phyloP scores from a whole-genome alignment of 2,329 filamentous ascomycete species.

The Talaromyces funiculosus region DNA sequence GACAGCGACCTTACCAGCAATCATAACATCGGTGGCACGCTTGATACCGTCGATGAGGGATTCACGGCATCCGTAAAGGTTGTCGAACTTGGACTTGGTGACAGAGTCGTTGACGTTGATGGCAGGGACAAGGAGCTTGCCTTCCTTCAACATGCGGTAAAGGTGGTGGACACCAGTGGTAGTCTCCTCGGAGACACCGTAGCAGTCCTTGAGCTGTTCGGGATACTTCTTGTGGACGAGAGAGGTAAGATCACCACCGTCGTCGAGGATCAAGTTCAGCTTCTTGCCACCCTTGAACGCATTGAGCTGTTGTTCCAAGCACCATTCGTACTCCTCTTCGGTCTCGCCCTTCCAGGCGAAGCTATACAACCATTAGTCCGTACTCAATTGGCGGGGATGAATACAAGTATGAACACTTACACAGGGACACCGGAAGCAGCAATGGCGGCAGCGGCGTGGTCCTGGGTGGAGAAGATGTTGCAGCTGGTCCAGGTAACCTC shows the following conservation, averaged over 20 bases:
- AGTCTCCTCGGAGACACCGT: constrained; percentile 97
- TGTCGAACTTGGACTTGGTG: constrained; percentile 99
- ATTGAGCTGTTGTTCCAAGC: constrained; percentile 93
- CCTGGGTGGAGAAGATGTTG: constrained; percentile 99
- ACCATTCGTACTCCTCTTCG: constrained; percentile 99
- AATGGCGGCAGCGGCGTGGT: constrained; percentile 96
- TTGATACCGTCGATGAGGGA: constrained; percentile 99
- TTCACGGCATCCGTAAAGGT: constrained; percentile 98
- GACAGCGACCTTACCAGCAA: constrained; percentile 96
- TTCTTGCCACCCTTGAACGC: constrained; percentile 96
- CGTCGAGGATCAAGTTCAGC: constrained; percentile 98
- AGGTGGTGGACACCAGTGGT: constrained; percentile 99
- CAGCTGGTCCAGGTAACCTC: constrained; percentile 98
- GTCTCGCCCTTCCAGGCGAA: constrained; percentile 87
- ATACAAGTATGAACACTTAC: constrained; percentile 31
- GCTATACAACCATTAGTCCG: constrained; percentile 24
- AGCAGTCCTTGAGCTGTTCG: constrained; percentile 97
- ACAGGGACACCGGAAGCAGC: constrained; percentile 89
- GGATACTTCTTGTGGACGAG: constrained; percentile 98
- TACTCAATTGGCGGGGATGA: too few relatives aligned
- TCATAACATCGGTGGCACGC: constrained; percentile 99
- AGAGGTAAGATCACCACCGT: constrained; percentile 93
- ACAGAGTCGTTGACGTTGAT: constrained; percentile 99
- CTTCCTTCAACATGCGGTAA: constrained; percentile 94
- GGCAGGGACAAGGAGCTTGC: constrained; percentile 81